Percentiles rank a stretch among this genome's conserved stretches.
Evolutionary conservation across 257 asterid species (phyloP).

Genomic region (Fraxinus americana): DNA sequence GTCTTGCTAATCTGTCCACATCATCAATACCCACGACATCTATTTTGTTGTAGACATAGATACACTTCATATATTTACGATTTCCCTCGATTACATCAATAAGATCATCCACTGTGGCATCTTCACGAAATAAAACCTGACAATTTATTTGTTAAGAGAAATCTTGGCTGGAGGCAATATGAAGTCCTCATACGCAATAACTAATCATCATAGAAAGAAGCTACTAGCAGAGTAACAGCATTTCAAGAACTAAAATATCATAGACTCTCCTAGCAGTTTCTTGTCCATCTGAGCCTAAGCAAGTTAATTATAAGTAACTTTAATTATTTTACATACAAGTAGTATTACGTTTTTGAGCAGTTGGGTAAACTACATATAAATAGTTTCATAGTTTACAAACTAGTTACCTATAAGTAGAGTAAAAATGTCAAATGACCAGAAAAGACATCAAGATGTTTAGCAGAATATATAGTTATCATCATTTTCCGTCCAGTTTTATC

Average conservation of each 20-base stretch:
- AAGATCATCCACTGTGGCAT: slow-evolving; percentile 97
- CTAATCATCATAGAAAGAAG: background rate
- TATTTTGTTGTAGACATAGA: slow-evolving; percentile 95
- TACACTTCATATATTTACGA: slow-evolving; percentile 95
- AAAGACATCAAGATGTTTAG: background rate
- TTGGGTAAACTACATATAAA: background rate
- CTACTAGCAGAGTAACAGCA: background rate
- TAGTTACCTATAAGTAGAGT: background rate
- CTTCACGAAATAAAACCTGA: slow-evolving; percentile 95
- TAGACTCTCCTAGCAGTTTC: background rate
- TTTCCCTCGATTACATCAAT: slow-evolving; percentile 98
- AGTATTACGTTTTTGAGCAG: background rate
- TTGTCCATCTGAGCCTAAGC: background rate
- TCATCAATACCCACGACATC: slow-evolving; percentile 98
- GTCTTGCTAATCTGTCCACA: slow-evolving; percentile 92
- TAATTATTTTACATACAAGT: no score
- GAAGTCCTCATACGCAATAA: background rate
- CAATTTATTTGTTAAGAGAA: slow-evolving; percentile 20
- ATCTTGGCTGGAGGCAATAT: background rate
- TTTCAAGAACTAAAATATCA: slow-evolving; percentile 5
- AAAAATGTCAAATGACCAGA: background rate
- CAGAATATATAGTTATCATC: background rate
- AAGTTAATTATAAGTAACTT: background rate
- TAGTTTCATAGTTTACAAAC: background rate
- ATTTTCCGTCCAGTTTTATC: background rate